A percentile compares a stretch with the other conserved stretches of the same genome.
These are phyloP conservation scores for Populus pruinosa DNA, from an alignment of 345 rosid genomes.

Conservation along the genomic window DNA sequence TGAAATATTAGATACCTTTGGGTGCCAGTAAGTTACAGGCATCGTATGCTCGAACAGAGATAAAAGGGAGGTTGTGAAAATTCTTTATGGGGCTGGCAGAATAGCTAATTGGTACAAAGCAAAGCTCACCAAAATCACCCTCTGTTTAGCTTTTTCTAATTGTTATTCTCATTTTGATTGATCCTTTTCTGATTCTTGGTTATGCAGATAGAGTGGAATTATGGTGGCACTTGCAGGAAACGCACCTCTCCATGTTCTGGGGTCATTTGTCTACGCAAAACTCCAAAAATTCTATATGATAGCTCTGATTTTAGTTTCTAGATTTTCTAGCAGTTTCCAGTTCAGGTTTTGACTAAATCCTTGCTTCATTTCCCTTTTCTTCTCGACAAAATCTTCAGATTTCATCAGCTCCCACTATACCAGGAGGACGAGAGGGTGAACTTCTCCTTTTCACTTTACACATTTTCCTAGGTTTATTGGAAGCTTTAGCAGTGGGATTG, in stretches of 20 bases:
- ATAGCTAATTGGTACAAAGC: too few species aligned
- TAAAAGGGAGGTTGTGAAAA: constrained; percentile 1
- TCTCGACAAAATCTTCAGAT: not conserved
- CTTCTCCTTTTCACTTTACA: not conserved
- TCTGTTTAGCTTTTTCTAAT: not conserved
- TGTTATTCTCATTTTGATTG: not conserved
- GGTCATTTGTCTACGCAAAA: not conserved
- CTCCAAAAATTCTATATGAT: not conserved
- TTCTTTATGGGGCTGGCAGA: not conserved
- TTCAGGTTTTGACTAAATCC: not conserved
- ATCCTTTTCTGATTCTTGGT: not conserved
- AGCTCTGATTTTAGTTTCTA: too few species aligned
- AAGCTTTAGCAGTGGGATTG: constrained; percentile 12
- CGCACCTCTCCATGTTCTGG: not conserved
- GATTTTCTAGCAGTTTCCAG: not conserved
- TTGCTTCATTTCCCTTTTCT: not conserved
- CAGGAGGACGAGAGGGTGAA: not conserved
- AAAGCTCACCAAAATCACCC: not conserved
- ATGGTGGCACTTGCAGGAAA: not conserved
- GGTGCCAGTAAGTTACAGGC: constrained; percentile 6
- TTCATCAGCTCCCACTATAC: not conserved
- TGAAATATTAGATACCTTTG: not conserved
- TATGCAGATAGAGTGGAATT: not conserved
- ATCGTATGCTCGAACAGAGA: constrained; percentile 10
- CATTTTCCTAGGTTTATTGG: constrained; percentile 5